A percentile compares a stretch with the other conserved stretches of the same genome.
These are phyloP conservation scores for Saccharum officinarum DNA, from an alignment of 176 grass and related monocot species.

Conservation along the genomic window DNA sequence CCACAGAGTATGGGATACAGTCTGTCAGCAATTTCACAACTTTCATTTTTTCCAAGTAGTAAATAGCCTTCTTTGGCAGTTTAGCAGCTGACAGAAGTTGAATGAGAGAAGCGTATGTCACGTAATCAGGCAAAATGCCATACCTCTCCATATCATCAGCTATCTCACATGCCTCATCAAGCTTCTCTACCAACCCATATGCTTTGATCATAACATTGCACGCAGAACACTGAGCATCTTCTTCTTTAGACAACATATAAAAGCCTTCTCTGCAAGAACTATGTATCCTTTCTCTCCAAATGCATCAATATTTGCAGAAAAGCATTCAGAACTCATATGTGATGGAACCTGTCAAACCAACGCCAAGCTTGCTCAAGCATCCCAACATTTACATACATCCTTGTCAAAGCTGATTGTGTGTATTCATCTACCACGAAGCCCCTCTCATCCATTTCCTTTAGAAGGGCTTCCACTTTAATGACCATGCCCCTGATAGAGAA, in stretches of 20 bases:
- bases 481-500: slow-evolving; percentile 72
- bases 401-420: slow-evolving; percentile 85
- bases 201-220: slow-evolving; percentile 99
- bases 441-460: slow-evolving; percentile 66
- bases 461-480: slow-evolving; percentile 67
- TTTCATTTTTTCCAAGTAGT: slow-evolving; percentile 83
- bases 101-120: slow-evolving; percentile 86
- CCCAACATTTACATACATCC: slow-evolving; percentile 77
- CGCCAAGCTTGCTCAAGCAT: slow-evolving; percentile 73
- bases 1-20: slow-evolving; percentile 67
- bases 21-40: slow-evolving; percentile 50
- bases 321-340: slow-evolving; percentile 71
- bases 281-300: slow-evolving; percentile 67
- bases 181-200: slow-evolving; percentile 67
- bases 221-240: slow-evolving; percentile 57
- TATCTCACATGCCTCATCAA: slow-evolving; percentile 68
- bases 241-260: slow-evolving; percentile 61
- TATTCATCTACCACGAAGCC: slow-evolving; percentile 80
- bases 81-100: slow-evolving; percentile 58
- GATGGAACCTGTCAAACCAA: slow-evolving; percentile 74
- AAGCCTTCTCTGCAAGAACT: slow-evolving; percentile 77
- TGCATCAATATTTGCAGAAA: slow-evolving; percentile 83
- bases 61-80: slow-evolving; percentile 58
- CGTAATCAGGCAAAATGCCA: slow-evolving; percentile 69
- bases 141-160: slow-evolving; percentile 73